A percentile compares a stretch with the other conserved stretches of the same genome.
phyloP scores from a whole-genome alignment of 1,139 yeast species.

The Taphrina wiesneri region DNA sequence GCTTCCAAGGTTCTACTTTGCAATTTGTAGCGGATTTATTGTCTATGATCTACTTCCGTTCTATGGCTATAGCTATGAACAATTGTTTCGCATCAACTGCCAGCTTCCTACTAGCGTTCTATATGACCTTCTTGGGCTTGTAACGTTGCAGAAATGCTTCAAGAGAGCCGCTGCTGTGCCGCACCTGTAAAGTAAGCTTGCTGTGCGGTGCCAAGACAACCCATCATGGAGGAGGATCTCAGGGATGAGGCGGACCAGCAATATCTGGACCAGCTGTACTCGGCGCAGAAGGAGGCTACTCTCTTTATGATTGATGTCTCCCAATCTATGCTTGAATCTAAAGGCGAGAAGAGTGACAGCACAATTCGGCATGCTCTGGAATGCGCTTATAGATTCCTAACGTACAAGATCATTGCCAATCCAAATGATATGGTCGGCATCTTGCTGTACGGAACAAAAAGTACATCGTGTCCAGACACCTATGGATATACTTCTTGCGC shows the following conservation, averaged over 20 bases:
- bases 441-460: slow-evolving; percentile 43
- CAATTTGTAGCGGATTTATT: not conserved
- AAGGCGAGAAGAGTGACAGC: not conserved
- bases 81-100: too few species aligned
- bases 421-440: slow-evolving; percentile 46
- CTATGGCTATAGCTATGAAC: not conserved
- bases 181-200: not conserved
- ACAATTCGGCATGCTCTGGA: slow-evolving; percentile 42
- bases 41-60: not conserved
- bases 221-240: slow-evolving; percentile 3
- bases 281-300: slow-evolving; percentile 45
- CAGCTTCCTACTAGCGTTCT: too few species aligned
- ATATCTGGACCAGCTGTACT: slow-evolving; percentile 32
- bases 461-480: slow-evolving; percentile 37
- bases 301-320: slow-evolving; percentile 48
- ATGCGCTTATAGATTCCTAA: slow-evolving; percentile 44
- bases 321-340: slow-evolving; percentile 42
- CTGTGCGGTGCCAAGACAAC: too few species aligned
- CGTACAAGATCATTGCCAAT: slow-evolving; percentile 43
- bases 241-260: slow-evolving; percentile 10
- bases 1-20: not conserved
- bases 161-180: too few species aligned
- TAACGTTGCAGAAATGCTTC: too few species aligned
- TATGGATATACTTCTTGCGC: slow-evolving; percentile 11
- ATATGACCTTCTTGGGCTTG: too few species aligned